Percentiles rank a stretch among this genome's conserved stretches.
These are phyloP conservation scores for Prosopis cineraria DNA, from an alignment of 306 rosid genomes.

Conservation along the genomic window DNA sequence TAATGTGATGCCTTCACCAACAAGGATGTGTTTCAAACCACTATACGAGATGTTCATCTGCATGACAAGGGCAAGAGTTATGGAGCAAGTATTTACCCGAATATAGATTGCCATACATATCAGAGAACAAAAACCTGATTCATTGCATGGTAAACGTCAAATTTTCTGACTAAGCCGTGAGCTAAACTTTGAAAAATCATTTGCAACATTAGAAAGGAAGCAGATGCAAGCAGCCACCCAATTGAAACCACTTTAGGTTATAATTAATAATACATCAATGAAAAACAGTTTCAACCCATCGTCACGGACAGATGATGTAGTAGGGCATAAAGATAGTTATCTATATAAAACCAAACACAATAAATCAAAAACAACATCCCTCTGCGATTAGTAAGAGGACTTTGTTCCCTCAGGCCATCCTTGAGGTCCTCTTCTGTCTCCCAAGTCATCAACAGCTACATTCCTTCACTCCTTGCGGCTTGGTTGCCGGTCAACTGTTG, in stretches of 20 bases:
- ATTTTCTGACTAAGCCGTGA: background rate
- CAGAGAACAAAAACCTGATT: background rate
- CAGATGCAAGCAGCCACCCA: background rate
- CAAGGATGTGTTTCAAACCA: constrained; percentile 76
- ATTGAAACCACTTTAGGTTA: background rate
- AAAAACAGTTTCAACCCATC: background rate
- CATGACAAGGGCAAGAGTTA: constrained; percentile 27
- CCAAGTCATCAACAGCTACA: background rate
- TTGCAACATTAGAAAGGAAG: constrained; percentile 16
- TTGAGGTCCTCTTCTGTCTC: background rate
- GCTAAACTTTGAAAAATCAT: constrained; percentile 17
- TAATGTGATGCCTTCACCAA: constrained; percentile 78
- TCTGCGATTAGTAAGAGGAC: background rate
- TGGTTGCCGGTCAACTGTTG: background rate
- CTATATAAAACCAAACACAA: background rate
- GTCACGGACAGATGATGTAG: background rate
- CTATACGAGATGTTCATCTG: constrained; percentile 69
- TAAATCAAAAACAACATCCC: background rate
- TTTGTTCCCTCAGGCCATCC: background rate
- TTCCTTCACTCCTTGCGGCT: background rate
- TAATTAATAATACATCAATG: background rate
- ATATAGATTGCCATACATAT: background rate
- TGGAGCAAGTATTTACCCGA: background rate
- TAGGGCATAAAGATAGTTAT: background rate
- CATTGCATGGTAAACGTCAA: background rate